A percentile compares a stretch with the other conserved stretches of the same genome.
Conservation (phyloP, 495 filamentous ascomycete species). For the Aspergillus incahuasiensis region DNA sequence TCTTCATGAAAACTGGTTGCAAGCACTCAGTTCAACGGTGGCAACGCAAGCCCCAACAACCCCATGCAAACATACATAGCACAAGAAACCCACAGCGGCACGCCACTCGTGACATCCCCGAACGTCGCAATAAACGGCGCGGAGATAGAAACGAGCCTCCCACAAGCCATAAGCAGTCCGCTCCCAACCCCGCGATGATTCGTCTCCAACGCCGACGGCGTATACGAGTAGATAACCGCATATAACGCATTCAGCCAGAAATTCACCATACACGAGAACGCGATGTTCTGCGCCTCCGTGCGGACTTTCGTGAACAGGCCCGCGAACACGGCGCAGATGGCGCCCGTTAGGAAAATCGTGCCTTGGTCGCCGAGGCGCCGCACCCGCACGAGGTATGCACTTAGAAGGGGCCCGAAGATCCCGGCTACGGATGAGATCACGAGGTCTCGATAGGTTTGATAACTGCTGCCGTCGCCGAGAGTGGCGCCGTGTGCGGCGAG, state of each 20-base stretch:
- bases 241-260: conserved; percentile 9
- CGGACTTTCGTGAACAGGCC: conserved; percentile 4
- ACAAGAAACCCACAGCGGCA: conserved; percentile 5
- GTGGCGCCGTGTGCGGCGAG: conserved; percentile 3
- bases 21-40: neutral
- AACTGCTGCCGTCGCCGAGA: conserved; percentile 3
- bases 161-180: conserved; percentile 5
- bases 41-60: conserved; percentile 1
- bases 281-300: conserved; percentile 4
- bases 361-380: neutral
- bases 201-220: conserved; percentile 2
- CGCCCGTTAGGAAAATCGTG: neutral
- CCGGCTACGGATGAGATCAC: conserved; percentile 2
- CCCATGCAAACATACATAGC: conserved; percentile 5
- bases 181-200: neutral
- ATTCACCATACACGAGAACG: conserved; percentile 10
- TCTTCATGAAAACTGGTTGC: too few relatives aligned
- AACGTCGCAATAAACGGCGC: conserved; percentile 11
- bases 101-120: neutral
- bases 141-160: neutral
- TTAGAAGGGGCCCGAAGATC: conserved; percentile 2
- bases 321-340: neutral
- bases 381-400: neutral
- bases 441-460: conserved; percentile 10
- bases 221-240: conserved; percentile 9